Evolutionary conservation across 2,329 filamentous ascomycete genomes (phyloP), one percentile per base, ranked within the genome.

Genomic region (Calonectria pteridis): DNA sequence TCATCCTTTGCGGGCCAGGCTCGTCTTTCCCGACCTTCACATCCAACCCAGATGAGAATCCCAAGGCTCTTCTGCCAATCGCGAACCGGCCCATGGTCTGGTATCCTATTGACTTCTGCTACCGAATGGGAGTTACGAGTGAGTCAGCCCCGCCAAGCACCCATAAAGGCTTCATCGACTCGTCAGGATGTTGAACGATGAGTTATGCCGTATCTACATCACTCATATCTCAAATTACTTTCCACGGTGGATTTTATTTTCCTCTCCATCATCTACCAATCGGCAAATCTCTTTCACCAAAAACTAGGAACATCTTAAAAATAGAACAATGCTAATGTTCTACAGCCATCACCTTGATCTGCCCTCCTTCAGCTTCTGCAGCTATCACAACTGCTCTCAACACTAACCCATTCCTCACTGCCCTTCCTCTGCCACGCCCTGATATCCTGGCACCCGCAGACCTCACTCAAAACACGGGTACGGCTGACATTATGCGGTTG

Each of bases 41-140:
- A 2, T 93, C 94, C 3, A 94, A 93, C 75, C 93, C 94, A 6
- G 92, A 94, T 84, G 93, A 96, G 81, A 93, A 94, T 74, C 94
- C 94, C 13, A 97, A 97, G 85, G 94, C 94, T 13, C 89, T 97
- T 28, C 86, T 97, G 10, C 94, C 94, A 7, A 94, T 97, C 73
- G 94, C 94, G 43, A 97, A 97, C 83, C 87, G 94, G 78, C 94
- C 94, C 1, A 97, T 97, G 94, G 93, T 97, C 58, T 96, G 95
- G 94, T 97, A 97, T 83, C 93, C 94, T 7, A 90, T 97, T 50
- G 94, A 96, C 80, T 96, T 95, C 86, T 96, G 94, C 84, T 94
- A 95, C 81, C 91, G 94, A 46, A 94, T 93, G 83, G 94, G 94
- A 78, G 91, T 96, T 77, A 94, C 93, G 81, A 89, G 93, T 94